Evolutionary conservation across 768 basidiomycete genomes (phyloP), one percentile per base, ranked within the genome.

Genomic region (Lactifluus pinguis): DNA sequence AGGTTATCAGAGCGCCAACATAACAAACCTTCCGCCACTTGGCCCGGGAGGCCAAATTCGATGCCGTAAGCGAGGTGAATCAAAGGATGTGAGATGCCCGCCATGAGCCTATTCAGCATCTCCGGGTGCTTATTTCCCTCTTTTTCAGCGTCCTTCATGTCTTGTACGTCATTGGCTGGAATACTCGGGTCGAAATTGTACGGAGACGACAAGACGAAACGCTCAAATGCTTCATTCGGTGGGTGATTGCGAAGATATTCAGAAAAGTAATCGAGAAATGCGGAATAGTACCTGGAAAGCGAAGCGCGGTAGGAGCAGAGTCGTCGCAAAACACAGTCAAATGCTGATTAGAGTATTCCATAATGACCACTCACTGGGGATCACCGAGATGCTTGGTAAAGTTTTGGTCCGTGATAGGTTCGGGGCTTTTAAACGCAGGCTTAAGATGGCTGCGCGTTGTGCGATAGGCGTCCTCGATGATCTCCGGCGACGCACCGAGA

Each of bases 51-150:
- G 14, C 76, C 74, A 61, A 87, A 87, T 68, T 88, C 87, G 3
- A 78, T 69, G 4, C 85, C 86, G 69, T 81, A 80, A 14, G 83
- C 86, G 3, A 73, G 65, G 65, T 87, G 83, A 49, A 89, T 87
- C 44, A 87, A 57, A 0, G 86, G 82, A 65, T 89, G 87, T 5
- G 87, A 30, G 8, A 85, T 66, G 2, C 83, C 84, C 1, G 76
- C 75, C 15, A 84, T 42, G 62, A 83, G 77, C 11, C 85, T 78
- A 48, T 75, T 76, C 15, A 87, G 66, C 83, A 88, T 83, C 61
- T 76, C 71, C 0, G 82, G 82, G 30, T 80, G 76, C 49, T 60
- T 62, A 30, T 68, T 66, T 19, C 55, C 63, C 0, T 25, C 25
- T 25, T 25, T 25, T 25, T 25, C 25, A 25, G 55, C 47, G 4